Evolutionary conservation across 495 filamentous ascomycete species (phyloP).

Genomic region (Neurospora sp.): DNA sequence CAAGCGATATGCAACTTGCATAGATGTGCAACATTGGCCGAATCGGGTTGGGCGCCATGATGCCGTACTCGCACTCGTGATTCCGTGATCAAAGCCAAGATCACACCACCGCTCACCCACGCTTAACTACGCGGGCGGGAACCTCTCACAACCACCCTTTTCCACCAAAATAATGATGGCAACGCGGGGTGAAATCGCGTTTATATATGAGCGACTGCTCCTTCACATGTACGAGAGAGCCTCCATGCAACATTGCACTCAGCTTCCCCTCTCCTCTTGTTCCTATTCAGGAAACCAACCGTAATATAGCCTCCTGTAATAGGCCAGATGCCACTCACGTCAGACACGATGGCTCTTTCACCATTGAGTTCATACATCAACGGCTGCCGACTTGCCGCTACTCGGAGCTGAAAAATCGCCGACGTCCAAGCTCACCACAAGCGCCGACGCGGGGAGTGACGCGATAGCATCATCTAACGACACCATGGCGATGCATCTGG

Average conservation of each 20-base stretch:
- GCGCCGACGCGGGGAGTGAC: background rate
- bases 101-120: background rate
- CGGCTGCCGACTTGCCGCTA: background rate
- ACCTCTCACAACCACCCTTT: background rate
- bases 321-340: slow-evolving; percentile 10
- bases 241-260: background rate
- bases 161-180: background rate
- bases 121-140: background rate
- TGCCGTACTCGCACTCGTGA: background rate
- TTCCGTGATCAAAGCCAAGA: slow-evolving; percentile 2
- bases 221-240: background rate
- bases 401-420: background rate
- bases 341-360: slow-evolving; percentile 12
- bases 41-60: background rate
- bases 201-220: background rate
- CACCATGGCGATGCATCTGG: background rate
- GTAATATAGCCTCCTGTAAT: background rate
- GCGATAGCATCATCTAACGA: background rate
- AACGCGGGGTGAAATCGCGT: slow-evolving; percentile 3
- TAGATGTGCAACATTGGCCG: background rate
- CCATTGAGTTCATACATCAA: slow-evolving; percentile 1
- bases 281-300: background rate
- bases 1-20: background rate
- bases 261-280: background rate
- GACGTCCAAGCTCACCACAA: background rate